These are phyloP conservation scores for Canavalia ensiformis DNA, from an alignment of 306 rosid genomes.

Conservation along the genomic window DNA sequence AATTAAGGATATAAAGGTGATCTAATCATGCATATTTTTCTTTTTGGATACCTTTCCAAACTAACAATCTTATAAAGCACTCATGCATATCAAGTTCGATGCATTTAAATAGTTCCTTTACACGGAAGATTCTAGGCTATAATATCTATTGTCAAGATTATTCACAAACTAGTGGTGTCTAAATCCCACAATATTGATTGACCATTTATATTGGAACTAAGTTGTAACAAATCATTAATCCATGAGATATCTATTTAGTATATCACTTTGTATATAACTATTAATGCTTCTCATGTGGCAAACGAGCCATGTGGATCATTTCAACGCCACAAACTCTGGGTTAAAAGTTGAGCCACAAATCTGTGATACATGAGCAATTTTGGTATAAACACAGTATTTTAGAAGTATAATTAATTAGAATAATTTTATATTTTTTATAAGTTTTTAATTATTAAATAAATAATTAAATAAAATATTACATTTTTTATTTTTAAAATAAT, in stretches of 20 bases:
- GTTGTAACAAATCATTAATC: conserved; percentile 9
- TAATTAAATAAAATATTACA: too few relatives aligned
- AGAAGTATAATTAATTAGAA: too few relatives aligned
- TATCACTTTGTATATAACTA: background rate
- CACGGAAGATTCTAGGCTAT: conserved; percentile 28
- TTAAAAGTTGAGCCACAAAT: conserved; percentile 16
- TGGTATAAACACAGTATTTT: background rate
- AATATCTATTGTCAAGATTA: conserved; percentile 26
- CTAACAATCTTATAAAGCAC: conserved; percentile 37
- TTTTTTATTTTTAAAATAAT: too few relatives aligned
- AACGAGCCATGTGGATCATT: conserved; percentile 27
- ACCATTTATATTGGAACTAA: background rate
- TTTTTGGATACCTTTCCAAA: conserved; percentile 39
- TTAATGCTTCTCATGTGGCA: background rate
- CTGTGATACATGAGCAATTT: background rate
- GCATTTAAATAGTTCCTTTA: conserved; percentile 35
- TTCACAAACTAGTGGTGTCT: conserved; percentile 38
- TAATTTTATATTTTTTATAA: too few relatives aligned
- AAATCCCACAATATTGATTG: conserved; percentile 22
- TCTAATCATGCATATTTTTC: conserved; percentile 10
- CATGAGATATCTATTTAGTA: background rate
- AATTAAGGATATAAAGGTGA: conserved; percentile 22
- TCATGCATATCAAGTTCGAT: conserved; percentile 39
- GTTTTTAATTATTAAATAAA: too few relatives aligned
- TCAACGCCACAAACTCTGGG: background rate